A percentile compares a stretch with the other conserved stretches of the same genome.
Conservation (phyloP, 1,284 basidiomycete genomes). For the Boletus holoroseus region DNA sequence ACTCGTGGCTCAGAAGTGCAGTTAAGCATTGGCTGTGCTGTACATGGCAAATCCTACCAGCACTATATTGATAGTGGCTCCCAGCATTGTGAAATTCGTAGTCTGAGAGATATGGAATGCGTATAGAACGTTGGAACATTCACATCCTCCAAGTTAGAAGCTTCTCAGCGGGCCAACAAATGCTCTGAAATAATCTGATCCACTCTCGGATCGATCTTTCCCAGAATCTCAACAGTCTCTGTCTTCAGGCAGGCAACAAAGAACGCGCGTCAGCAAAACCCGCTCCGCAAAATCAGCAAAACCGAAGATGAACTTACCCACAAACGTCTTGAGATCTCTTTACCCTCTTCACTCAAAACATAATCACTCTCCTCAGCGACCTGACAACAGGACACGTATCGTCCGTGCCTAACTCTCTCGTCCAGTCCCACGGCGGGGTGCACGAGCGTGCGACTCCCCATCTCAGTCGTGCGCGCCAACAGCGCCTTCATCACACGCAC, state of each 20-base stretch:
- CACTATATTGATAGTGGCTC: background rate
- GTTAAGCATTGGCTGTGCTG: background rate
- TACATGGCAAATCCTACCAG: background rate
- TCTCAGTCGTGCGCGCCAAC: slow-evolving; percentile 29
- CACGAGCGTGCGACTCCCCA: slow-evolving; percentile 31
- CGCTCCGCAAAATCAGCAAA: background rate
- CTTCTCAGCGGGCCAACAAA: slow-evolving; percentile 17
- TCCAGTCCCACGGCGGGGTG: slow-evolving; percentile 24
- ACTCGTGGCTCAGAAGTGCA: background rate
- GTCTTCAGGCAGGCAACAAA: slow-evolving; percentile 8
- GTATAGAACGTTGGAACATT: background rate
- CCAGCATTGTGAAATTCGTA: background rate
- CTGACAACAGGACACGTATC: slow-evolving; percentile 25
- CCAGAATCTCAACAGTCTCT: slow-evolving; percentile 25
- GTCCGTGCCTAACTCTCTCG: slow-evolving; percentile 25
- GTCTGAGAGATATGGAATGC: background rate
- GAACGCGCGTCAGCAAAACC: slow-evolving; percentile 2
- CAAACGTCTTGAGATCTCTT: slow-evolving; percentile 23
- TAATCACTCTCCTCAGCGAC: slow-evolving; percentile 29
- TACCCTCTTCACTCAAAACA: slow-evolving; percentile 27
- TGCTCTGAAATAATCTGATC: slow-evolving; percentile 24
- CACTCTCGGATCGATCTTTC: slow-evolving; percentile 29
- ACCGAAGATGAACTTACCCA: slow-evolving; percentile 22
- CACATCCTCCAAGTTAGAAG: background rate
- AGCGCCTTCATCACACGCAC: slow-evolving; percentile 11